A percentile compares a stretch with the other conserved stretches of the same genome.
Evolutionary conservation across 2,329 filamentous ascomycete genomes (phyloP).

Genomic region (Cladosporium sp.): DNA sequence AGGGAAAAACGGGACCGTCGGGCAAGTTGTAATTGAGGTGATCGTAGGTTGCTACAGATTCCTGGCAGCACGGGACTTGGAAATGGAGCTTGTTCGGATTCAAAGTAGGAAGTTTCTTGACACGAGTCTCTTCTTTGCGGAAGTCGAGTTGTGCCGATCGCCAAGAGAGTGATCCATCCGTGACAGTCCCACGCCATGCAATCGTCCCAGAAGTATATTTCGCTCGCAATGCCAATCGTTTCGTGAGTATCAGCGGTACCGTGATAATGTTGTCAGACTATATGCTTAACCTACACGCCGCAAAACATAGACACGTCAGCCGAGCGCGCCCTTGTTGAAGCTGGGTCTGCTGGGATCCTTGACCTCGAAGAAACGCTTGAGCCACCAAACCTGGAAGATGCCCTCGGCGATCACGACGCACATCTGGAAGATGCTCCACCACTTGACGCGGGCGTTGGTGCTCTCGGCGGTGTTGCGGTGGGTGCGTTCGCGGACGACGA

Average conservation of each 20-base stretch:
- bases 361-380: slow-evolving; percentile 74
- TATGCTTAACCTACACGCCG: slow-evolving; percentile 40
- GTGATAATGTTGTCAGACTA: slow-evolving; percentile 33
- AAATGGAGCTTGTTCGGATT: not conserved
- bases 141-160: not conserved
- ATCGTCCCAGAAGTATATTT: not conserved
- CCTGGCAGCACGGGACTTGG: not conserved
- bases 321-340: slow-evolving; percentile 32
- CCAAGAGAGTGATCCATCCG: not conserved
- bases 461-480: slow-evolving; percentile 98
- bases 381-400: slow-evolving; percentile 98
- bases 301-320: slow-evolving; percentile 26
- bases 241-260: not conserved
- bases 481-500: slow-evolving; percentile 89
- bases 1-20: slow-evolving; percentile 2
- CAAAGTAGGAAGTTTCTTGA: not conserved
- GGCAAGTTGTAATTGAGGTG: slow-evolving; percentile 2
- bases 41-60: not conserved
- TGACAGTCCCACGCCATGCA: not conserved
- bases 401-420: slow-evolving; percentile 85
- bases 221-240: not conserved
- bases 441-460: slow-evolving; percentile 96
- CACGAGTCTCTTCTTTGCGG: not conserved
- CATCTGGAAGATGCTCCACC: slow-evolving; percentile 99
- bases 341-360: slow-evolving; percentile 32